These are phyloP conservation scores for Paspalum vaginatum DNA, from an alignment of 176 grass and related monocot genomes.

Conservation along the genomic window DNA sequence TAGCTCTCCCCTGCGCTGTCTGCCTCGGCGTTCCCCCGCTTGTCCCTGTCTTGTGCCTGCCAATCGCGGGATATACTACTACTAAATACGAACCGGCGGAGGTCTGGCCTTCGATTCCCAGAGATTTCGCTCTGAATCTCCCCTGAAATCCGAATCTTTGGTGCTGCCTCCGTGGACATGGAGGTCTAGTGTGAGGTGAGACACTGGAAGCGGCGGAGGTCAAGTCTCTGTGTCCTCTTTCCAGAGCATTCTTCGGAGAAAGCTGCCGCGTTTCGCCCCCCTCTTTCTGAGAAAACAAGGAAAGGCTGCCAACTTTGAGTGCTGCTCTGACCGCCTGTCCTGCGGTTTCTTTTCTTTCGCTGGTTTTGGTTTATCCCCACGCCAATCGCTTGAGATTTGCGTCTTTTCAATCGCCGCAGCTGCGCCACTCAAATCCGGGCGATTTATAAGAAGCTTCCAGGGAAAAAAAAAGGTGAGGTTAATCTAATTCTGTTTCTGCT, in stretches of 20 bases:
- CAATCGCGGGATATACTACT: slow-evolving; percentile 4
- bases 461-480: not conserved
- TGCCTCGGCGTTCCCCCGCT: not conserved
- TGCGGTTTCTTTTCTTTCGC: not conserved
- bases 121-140: slow-evolving; percentile 46
- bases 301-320: slow-evolving; percentile 32
- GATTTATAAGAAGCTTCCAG: slow-evolving; percentile 28
- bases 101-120: slow-evolving; percentile 9
- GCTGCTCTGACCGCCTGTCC: not conserved
- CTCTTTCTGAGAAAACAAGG: not conserved
- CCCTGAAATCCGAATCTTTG: slow-evolving; percentile 33
- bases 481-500: slow-evolving; percentile 25
- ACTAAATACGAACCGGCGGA: slow-evolving; percentile 30
- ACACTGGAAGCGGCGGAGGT: slow-evolving; percentile 24
- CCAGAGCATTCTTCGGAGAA: not conserved
- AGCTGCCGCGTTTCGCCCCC: not conserved
- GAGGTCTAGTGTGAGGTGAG: slow-evolving; percentile 26
- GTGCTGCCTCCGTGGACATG: too few relatives aligned
- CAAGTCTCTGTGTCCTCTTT: slow-evolving; percentile 12
- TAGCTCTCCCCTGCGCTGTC: not conserved
- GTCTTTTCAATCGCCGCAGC: slow-evolving; percentile 24
- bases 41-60: slow-evolving; percentile 29
- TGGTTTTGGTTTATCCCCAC: slow-evolving; percentile 1
- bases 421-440: slow-evolving; percentile 10
- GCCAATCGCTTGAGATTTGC: slow-evolving; percentile 17